These are phyloP conservation scores for Lecanosticta acicola DNA, from an alignment of 2,329 filamentous ascomycete genomes.

Conservation along the genomic window DNA sequence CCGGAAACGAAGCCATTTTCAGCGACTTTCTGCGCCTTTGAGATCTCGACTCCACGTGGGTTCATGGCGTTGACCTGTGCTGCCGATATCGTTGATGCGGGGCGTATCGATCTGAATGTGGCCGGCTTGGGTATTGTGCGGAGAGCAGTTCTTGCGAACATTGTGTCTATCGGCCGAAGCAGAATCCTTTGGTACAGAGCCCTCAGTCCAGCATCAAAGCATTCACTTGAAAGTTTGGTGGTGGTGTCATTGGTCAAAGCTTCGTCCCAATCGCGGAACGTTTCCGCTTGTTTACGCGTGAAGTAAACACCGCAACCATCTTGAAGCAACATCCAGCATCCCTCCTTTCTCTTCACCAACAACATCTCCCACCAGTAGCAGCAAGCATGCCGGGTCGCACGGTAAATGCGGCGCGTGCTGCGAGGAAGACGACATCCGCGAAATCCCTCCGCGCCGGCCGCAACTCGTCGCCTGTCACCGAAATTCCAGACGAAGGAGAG, in stretches of 20 bases:
- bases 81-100: constrained; percentile 24
- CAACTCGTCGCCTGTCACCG: constrained; percentile 30
- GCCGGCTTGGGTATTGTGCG: constrained; percentile 22
- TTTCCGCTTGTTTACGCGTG: constrained; percentile 12
- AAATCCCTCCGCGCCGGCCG: constrained; percentile 20
- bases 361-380: neutral
- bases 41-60: constrained; percentile 58
- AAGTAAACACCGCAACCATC: constrained; percentile 1
- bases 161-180: constrained; percentile 5
- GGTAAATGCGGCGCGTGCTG: constrained; percentile 19
- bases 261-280: constrained; percentile 5
- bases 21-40: constrained; percentile 71
- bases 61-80: constrained; percentile 25
- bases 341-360: neutral
- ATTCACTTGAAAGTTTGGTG: neutral
- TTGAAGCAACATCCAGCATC: neutral
- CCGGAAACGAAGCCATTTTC: constrained; percentile 72
- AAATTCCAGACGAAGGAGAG: constrained; percentile 65
- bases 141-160: constrained; percentile 20
- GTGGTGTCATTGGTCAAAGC: constrained; percentile 9
- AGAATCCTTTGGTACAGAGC: too few relatives aligned
- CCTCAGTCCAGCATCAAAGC: neutral
- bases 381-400: constrained; percentile 30
- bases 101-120: constrained; percentile 16
- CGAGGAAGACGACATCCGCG: constrained; percentile 17